phyloP scores from a whole-genome alignment of 495 filamentous ascomycete species.

The Xylaria scruposa region DNA sequence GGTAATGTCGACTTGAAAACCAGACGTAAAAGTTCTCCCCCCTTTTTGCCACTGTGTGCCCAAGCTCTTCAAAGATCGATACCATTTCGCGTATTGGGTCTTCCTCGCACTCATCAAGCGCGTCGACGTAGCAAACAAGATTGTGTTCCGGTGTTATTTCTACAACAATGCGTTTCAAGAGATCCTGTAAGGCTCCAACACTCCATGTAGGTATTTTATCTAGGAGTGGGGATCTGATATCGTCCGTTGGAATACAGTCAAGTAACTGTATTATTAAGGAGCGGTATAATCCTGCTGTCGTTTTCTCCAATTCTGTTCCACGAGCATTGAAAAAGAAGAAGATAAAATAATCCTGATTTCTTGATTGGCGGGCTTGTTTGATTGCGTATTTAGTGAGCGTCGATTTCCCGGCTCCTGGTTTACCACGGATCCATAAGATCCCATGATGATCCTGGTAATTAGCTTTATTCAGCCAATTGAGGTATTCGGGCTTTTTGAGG shows the following conservation, averaged over 20 bases:
- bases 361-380: neutral
- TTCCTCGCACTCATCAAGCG: neutral
- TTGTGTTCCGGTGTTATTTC: neutral
- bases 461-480: neutral
- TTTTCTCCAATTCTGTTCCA: neutral
- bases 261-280: neutral
- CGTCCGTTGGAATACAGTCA: neutral
- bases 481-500: neutral
- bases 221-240: neutral
- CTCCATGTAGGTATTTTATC: neutral
- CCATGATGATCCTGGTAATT: neutral
- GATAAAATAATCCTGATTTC: neutral
- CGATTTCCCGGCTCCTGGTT: neutral
- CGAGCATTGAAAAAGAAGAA: neutral
- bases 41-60: neutral
- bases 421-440: neutral
- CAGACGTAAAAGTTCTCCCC: neutral
- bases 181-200: neutral
- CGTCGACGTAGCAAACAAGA: neutral
- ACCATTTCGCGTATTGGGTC: neutral
- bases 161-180: neutral
- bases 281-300: neutral
- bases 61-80: neutral
- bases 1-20: neutral
- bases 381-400: neutral